Conservation (phyloP, 177 flowering plant genomes). For the Vitis hybrid region DNA sequence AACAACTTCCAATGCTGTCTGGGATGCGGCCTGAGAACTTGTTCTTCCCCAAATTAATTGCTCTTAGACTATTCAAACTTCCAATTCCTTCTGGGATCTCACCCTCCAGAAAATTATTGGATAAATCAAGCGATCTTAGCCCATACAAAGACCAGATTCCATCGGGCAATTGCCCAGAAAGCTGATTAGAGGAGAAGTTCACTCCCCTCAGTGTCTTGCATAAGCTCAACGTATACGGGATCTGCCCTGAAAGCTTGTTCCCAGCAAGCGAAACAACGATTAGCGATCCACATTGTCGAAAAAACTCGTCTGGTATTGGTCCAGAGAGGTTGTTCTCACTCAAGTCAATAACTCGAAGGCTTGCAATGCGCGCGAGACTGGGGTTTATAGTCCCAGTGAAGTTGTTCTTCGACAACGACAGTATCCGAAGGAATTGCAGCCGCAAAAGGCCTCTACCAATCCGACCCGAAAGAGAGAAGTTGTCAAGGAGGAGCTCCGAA, state of each 20-base stretch:
- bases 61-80: slow-evolving; percentile 47
- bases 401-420: slow-evolving; percentile 58
- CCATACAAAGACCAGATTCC: slow-evolving; percentile 66
- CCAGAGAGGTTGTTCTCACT: slow-evolving; percentile 72
- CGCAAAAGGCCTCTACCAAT: slow-evolving; percentile 45
- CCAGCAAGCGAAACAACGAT: slow-evolving; percentile 59
- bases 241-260: slow-evolving; percentile 58
- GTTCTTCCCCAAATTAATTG: slow-evolving; percentile 49
- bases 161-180: slow-evolving; percentile 59
- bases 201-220: slow-evolving; percentile 50
- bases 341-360: slow-evolving; percentile 58
- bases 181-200: slow-evolving; percentile 66
- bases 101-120: slow-evolving; percentile 66
- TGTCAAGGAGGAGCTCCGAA: slow-evolving; percentile 41
- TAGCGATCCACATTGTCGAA: slow-evolving; percentile 68
- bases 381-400: slow-evolving; percentile 67
- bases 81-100: slow-evolving; percentile 63
- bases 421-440: slow-evolving; percentile 37
- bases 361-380: slow-evolving; percentile 37
- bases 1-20: slow-evolving; percentile 65
- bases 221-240: slow-evolving; percentile 64
- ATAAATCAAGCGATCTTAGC: slow-evolving; percentile 68
- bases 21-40: slow-evolving; percentile 63
- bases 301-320: slow-evolving; percentile 62
- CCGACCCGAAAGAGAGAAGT: slow-evolving; percentile 54